These are phyloP conservation scores for Pestalotiopsis sp. DNA, from an alignment of 2,329 filamentous ascomycete genomes.

Conservation along the genomic window DNA sequence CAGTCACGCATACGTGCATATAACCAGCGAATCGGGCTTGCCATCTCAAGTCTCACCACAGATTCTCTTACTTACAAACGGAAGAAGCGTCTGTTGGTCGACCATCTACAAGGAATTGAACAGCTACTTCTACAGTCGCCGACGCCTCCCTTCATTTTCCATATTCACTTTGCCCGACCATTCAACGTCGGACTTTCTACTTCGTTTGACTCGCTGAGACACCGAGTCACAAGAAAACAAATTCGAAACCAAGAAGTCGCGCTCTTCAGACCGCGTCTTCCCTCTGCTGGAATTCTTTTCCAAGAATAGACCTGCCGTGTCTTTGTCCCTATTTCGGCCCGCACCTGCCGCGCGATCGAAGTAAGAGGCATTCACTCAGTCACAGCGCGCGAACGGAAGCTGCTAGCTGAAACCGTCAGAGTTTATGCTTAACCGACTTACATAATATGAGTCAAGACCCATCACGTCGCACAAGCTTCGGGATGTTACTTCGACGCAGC, in stretches of 20 bases:
- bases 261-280: background rate
- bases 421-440: conserved; percentile 5
- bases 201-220: background rate
- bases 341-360: background rate
- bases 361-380: background rate
- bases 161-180: background rate
- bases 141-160: background rate
- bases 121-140: background rate
- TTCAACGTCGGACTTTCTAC: background rate
- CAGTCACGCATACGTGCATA: conserved; percentile 1
- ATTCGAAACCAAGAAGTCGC: background rate
- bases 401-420: conserved; percentile 10
- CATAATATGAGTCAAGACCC: conserved; percentile 30
- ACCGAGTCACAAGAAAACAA: background rate
- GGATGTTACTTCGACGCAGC: conserved; percentile 52
- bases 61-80: background rate
- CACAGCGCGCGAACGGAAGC: conserved; percentile 3
- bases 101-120: background rate
- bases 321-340: background rate
- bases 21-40: background rate
- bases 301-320: background rate
- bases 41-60: background rate
- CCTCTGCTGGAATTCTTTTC: background rate
- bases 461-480: conserved; percentile 48
- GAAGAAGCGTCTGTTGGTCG: background rate